Evolutionary conservation across 805 yeast species (phyloP).

Genomic region (Candida vaughaniae): DNA sequence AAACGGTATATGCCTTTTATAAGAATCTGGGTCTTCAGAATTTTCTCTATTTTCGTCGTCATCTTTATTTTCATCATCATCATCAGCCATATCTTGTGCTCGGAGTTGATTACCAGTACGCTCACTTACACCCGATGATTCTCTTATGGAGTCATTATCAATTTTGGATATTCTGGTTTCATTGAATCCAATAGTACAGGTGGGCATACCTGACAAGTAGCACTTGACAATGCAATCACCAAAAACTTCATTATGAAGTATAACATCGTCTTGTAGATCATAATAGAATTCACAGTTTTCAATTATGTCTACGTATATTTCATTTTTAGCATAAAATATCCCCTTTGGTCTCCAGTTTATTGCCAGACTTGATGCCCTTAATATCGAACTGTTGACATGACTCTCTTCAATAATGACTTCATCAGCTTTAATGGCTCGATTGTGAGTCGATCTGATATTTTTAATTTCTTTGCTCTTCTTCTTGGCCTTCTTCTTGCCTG

Average conservation of each 20-base stretch:
- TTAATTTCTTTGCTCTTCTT: slow-evolving; percentile 9
- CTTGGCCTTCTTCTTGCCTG: slow-evolving; percentile 11
- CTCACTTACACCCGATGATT: neutral
- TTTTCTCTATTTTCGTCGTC: slow-evolving; percentile 11
- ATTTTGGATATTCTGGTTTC: slow-evolving; percentile 34
- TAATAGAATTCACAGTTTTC: slow-evolving; percentile 37
- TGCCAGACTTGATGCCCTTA: slow-evolving; percentile 70
- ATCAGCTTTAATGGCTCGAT: slow-evolving; percentile 36
- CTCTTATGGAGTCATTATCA: slow-evolving; percentile 10
- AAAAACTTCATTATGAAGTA: slow-evolving; percentile 31
- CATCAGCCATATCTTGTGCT: slow-evolving; percentile 12
- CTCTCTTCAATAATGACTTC: slow-evolving; percentile 22
- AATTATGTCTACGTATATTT: slow-evolving; percentile 41
- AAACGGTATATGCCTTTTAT: slow-evolving; percentile 26
- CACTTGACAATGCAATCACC: slow-evolving; percentile 38
- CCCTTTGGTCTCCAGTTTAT: slow-evolving; percentile 48
- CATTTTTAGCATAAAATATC: slow-evolving; percentile 43
- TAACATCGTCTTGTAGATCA: slow-evolving; percentile 27
- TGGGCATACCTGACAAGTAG: slow-evolving; percentile 46
- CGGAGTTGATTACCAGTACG: slow-evolving; percentile 8
- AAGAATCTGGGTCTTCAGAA: slow-evolving; percentile 4
- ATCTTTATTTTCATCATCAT: slow-evolving; percentile 10
- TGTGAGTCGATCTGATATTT: slow-evolving; percentile 36
- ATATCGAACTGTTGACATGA: slow-evolving; percentile 62
- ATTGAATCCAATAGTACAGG: slow-evolving; percentile 41